A percentile compares a stretch with the other conserved stretches of the same genome.
These are phyloP conservation scores for Lactarius sp. DNA, from an alignment of 768 basidiomycete species.

Conservation along the genomic window DNA sequence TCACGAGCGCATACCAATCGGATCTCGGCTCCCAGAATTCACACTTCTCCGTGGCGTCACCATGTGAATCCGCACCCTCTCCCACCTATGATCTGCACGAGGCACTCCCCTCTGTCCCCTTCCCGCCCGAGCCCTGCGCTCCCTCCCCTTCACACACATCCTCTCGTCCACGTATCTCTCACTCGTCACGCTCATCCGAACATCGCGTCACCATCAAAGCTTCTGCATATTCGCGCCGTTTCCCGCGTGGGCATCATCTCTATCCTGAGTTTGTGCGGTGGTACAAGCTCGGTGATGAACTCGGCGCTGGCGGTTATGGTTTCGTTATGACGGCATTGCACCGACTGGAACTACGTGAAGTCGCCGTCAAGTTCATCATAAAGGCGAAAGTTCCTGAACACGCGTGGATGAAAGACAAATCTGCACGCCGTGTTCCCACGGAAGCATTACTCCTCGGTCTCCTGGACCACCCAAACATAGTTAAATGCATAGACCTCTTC, in stretches of 20 bases:
- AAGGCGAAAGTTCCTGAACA: constrained; percentile 60
- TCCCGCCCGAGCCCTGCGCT: constrained; percentile 2
- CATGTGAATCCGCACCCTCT: constrained; percentile 2
- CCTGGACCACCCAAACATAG: constrained; percentile 75
- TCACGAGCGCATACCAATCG: constrained; percentile 5
- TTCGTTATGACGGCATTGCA: constrained; percentile 88
- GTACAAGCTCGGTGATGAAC: constrained; percentile 66
- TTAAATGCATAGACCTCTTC: constrained; percentile 78
- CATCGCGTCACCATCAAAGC: constrained; percentile 25
- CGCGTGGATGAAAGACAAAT: constrained; percentile 60
- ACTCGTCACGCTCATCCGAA: constrained; percentile 12
- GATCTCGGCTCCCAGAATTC: constrained; percentile 15
- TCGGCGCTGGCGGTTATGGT: constrained; percentile 91
- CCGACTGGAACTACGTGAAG: constrained; percentile 54
- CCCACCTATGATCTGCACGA: background rate
- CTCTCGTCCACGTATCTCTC: constrained; percentile 15
- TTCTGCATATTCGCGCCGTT: constrained; percentile 44
- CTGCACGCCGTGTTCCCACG: constrained; percentile 62
- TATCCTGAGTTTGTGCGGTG: constrained; percentile 52
- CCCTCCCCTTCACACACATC: constrained; percentile 1
- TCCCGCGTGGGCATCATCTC: constrained; percentile 57
- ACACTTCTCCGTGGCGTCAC: constrained; percentile 7
- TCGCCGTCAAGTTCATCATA: constrained; percentile 94
- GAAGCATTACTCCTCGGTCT: constrained; percentile 75
- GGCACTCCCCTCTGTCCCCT: constrained; percentile 14